Conservation (phyloP, 352 stramenopile species). For the Peronospora farinosa region DNA sequence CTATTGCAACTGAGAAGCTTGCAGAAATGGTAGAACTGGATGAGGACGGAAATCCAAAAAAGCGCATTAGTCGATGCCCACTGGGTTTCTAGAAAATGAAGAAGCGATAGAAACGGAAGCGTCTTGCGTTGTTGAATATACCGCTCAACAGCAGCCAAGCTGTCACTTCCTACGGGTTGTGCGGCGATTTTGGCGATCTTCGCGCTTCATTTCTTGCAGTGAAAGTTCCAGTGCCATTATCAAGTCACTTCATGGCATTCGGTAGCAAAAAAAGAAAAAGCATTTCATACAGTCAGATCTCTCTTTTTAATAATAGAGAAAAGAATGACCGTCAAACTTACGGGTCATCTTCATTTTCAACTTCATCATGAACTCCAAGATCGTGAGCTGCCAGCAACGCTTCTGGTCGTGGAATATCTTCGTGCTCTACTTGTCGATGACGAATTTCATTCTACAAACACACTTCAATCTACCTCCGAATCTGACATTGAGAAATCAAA, state of each 20-base stretch:
- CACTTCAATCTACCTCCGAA: not conserved
- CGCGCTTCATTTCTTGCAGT: conserved; percentile 62
- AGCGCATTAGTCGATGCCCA: conserved; percentile 53
- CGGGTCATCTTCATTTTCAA: conserved; percentile 41
- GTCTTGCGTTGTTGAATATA: conserved; percentile 1
- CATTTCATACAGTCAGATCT: conserved; percentile 6
- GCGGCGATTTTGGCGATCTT: conserved; percentile 39
- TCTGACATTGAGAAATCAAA: not conserved
- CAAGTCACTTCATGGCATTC: conserved; percentile 35
- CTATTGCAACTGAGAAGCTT: conserved; percentile 30
- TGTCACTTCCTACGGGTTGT: conserved; percentile 34
- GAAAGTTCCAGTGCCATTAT: conserved; percentile 47
- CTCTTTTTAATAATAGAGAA: not conserved
- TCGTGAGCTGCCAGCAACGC: conserved; percentile 1
- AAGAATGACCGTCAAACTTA: conserved; percentile 24
- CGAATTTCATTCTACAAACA: conserved; percentile 66
- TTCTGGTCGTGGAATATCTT: conserved; percentile 18
- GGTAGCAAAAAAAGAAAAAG: conserved; percentile 3
- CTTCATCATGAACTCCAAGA: conserved; percentile 17
- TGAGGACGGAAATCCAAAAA: conserved; percentile 39
- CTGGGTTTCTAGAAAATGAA: conserved; percentile 41
- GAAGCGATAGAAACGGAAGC: not conserved
- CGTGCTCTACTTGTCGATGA: conserved; percentile 35
- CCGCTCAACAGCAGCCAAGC: not conserved
- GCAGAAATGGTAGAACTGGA: conserved; percentile 37